phyloP scores from a whole-genome alignment of 306 rosid genomes.

The Acacia acuminata region DNA sequence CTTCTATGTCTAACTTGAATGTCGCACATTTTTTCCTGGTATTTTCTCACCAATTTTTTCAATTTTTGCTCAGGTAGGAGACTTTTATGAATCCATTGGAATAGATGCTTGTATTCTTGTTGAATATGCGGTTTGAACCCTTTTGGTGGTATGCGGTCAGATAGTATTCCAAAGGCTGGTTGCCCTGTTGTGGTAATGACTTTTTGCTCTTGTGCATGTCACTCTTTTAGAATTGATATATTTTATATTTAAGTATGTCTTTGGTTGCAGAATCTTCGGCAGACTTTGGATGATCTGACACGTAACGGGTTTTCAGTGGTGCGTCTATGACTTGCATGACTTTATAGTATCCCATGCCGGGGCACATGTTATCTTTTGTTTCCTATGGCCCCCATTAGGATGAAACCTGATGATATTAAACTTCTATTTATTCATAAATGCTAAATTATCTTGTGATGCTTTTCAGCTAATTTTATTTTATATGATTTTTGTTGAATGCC shows the following conservation, averaged over 20 bases:
- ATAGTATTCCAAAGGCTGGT: conserved; percentile 89
- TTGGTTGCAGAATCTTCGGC: conserved; percentile 87
- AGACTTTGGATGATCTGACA: conserved; percentile 90
- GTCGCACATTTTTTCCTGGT: background rate
- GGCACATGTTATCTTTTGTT: conserved; percentile 9
- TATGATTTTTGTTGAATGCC: background rate
- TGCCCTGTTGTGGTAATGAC: conserved; percentile 88
- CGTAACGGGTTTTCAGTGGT: conserved; percentile 92
- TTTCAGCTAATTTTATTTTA: conserved; percentile 13
- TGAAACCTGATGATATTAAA: conserved; percentile 19
- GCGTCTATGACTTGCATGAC: conserved; percentile 39
- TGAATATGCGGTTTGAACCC: conserved; percentile 96
- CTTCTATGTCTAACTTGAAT: conserved; percentile 3
- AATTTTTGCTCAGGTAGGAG: conserved; percentile 74
- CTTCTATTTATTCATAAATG: background rate
- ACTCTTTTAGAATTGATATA: conserved; percentile 16
- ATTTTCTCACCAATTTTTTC: background rate
- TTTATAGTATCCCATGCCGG: conserved; percentile 3
- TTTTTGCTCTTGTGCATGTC: conserved; percentile 22
- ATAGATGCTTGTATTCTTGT: conserved; percentile 92
- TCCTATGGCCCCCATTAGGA: conserved; percentile 8
- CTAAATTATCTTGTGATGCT: conserved; percentile 9
- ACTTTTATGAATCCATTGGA: conserved; percentile 89
- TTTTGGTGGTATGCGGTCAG: conserved; percentile 84
- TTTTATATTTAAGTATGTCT: conserved; percentile 22